Percentiles rank a stretch among this genome's conserved stretches.
phyloP scores from a whole-genome alignment of 2,329 filamentous ascomycete genomes.

The Fusarium nematophilum region DNA sequence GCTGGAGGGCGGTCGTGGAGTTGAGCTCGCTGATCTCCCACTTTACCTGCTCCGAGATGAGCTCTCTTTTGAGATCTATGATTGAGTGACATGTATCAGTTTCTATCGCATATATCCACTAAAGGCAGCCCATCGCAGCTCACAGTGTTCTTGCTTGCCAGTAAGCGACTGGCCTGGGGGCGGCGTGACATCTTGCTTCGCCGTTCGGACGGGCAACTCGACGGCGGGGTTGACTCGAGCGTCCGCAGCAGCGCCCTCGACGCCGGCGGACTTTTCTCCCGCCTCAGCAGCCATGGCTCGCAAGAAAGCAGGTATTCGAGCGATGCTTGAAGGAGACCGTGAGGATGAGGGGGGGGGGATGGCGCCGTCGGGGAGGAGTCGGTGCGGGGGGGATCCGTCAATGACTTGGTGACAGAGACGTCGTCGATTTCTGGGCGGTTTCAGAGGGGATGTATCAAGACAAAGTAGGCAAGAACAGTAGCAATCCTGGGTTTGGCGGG shows the following conservation, averaged over 20 bases:
- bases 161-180: constrained; percentile 71
- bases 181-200: constrained; percentile 45
- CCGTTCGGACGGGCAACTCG: constrained; percentile 47
- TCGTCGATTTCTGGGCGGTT: constrained; percentile 19
- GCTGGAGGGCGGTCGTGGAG: constrained; percentile 91
- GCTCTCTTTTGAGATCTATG: constrained; percentile 89
- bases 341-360: not conserved
- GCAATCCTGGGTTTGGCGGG: constrained; percentile 31
- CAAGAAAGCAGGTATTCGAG: constrained; percentile 16
- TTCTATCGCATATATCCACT: not conserved
- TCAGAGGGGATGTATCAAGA: constrained; percentile 17
- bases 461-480: constrained; percentile 1
- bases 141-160: constrained; percentile 98
- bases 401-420: constrained; percentile 23
- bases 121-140: constrained; percentile 46
- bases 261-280: constrained; percentile 39
- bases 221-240: constrained; percentile 24
- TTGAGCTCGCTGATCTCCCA: constrained; percentile 94
- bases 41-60: constrained; percentile 89
- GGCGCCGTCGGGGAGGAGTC: not conserved
- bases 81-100: constrained; percentile 21
- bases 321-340: constrained; percentile 5
- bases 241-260: constrained; percentile 29
- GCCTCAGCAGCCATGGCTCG: constrained; percentile 45
- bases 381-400: constrained; percentile 5